Conservation (phyloP, 1,284 basidiomycete genomes). For the Ceratobasidium sp. region DNA sequence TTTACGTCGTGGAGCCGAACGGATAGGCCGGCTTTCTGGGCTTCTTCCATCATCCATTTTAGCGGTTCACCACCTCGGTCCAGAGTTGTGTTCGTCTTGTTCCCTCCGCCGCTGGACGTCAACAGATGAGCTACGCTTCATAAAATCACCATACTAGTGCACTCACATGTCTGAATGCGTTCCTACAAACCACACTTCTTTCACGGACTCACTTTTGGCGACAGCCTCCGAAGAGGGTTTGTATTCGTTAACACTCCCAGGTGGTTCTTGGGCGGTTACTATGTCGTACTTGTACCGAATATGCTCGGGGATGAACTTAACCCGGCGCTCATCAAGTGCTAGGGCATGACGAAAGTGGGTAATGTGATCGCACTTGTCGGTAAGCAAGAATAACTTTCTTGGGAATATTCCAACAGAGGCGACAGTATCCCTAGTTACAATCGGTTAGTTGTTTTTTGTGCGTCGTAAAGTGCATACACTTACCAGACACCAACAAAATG, state of each 20-base stretch:
- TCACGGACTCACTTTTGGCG: too few relatives aligned
- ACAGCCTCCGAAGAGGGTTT: too few relatives aligned
- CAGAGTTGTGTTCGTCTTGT: constrained; percentile 41
- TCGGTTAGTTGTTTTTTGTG: too few relatives aligned
- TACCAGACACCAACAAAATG: constrained; percentile 62
- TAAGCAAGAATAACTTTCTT: constrained; percentile 52
- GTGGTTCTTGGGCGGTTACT: too few relatives aligned
- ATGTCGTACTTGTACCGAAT: not conserved
- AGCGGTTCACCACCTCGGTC: constrained; percentile 41
- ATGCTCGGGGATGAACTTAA: constrained; percentile 63
- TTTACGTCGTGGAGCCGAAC: not conserved
- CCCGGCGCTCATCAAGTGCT: constrained; percentile 60
- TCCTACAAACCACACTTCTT: constrained; percentile 59
- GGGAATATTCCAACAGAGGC: constrained; percentile 59
- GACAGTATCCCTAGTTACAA: constrained; percentile 61
- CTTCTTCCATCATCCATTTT: constrained; percentile 52
- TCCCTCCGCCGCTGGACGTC: constrained; percentile 50
- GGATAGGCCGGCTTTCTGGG: not conserved
- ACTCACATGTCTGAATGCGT: constrained; percentile 57
- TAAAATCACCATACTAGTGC: too few relatives aligned
- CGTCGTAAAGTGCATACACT: not conserved
- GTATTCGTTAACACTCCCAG: too few relatives aligned
- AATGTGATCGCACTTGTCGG: constrained; percentile 52
- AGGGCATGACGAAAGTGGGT: constrained; percentile 61
- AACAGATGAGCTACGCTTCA: not conserved